Evolutionary conservation across 768 basidiomycete species (phyloP), one percentile per base, ranked within the genome.

Genomic region (Suillus subaureus): DNA sequence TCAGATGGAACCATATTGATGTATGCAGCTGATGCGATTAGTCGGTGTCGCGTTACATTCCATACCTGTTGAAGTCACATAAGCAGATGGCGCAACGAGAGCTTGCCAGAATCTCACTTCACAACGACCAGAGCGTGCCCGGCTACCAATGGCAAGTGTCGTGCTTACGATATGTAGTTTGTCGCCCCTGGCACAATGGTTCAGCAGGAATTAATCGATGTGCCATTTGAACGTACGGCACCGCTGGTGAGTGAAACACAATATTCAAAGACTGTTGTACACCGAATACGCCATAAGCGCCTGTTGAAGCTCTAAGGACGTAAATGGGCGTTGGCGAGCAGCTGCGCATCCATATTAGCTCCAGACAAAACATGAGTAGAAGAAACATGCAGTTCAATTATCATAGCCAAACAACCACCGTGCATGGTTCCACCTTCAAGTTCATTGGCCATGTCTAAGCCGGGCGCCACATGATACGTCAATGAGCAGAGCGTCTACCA

Each of bases 11-110:
- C 70, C 86, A 87, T 87, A 66, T 86, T 87, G 62, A 83, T 79
- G 56, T 87, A 86, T 1, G 81, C 79, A 1, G 84, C 87, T 1
- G 87, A 86, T 6, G 82, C 83, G 12, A 86, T 82, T 6, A 89
- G 73, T 16, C 85, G 82, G 64, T 81, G 83, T 65, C 81, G 77
- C 2, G 83, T 86, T 12, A 73, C 73, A 62, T 83, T 87, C 87
- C 87, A 88, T 39, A 89, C 83, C 87, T 88, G 23, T 55, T 4
- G 6, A 35, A n/a, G 11, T 28, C 26, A 23, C 16, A 28, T 39
- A 55, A 57, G 54, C 39, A 15, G 7, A 16, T 52, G 3, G 21
- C 13, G 16, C 28, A 31, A 63, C 7, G 12, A 62, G 26, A 63
- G n/a, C 28, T 35, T 1, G 21, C 8, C 21, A 63, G 56, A 63